Conservation (phyloP, 169 alveolate species). For the Plasmodium sp. region DNA sequence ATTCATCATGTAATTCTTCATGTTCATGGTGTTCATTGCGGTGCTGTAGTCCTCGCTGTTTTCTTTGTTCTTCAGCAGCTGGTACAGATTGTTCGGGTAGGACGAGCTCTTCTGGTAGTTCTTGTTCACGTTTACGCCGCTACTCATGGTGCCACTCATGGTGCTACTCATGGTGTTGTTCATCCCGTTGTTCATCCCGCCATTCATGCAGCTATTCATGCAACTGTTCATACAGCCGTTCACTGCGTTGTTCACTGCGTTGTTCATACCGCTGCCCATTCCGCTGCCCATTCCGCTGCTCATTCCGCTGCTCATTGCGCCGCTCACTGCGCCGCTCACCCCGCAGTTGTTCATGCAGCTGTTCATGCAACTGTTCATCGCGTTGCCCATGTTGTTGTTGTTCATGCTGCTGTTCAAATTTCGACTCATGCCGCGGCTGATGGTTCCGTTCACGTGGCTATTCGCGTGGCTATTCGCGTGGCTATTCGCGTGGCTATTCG, state of each 20-base stretch:
- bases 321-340: neutral
- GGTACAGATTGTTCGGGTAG: constrained; percentile 22
- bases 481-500: neutral
- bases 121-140: neutral
- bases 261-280: neutral
- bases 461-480: too few species aligned
- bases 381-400: neutral
- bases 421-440: too few species aligned
- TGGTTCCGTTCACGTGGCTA: too few species aligned
- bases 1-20: constrained; percentile 14
- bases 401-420: neutral
- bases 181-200: neutral
- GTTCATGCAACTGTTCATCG: neutral
- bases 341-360: neutral
- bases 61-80: constrained; percentile 21
- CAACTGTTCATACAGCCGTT: neutral
- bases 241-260: neutral
- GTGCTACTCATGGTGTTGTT: neutral
- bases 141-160: neutral
- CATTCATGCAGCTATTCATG: neutral
- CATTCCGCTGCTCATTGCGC: neutral
- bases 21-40: constrained; percentile 1
- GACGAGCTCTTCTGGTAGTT: constrained; percentile 41
- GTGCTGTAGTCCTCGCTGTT: constrained; percentile 16
- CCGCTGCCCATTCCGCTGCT: neutral